Evolutionary conservation across 2,329 filamentous ascomycete genomes (phyloP).

Genomic region (Drechslerella coelobrocha): DNA sequence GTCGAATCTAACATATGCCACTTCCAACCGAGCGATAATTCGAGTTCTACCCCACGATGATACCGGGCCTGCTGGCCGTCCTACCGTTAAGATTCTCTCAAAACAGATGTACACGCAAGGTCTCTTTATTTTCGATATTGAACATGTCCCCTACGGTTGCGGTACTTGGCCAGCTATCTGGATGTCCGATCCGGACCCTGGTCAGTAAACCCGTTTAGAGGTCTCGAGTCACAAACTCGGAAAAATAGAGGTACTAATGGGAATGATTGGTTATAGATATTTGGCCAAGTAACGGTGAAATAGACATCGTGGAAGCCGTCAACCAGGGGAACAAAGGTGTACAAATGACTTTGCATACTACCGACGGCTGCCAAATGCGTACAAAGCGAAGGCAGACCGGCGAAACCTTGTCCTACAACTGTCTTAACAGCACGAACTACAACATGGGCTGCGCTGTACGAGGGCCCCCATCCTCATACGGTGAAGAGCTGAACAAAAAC

Average conservation of each 20-base stretch:
- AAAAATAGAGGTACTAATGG: not conserved
- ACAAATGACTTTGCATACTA: slow-evolving; percentile 73
- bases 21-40: slow-evolving; percentile 13
- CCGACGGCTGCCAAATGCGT: slow-evolving; percentile 65
- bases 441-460: slow-evolving; percentile 67
- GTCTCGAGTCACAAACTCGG: not conserved
- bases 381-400: slow-evolving; percentile 61
- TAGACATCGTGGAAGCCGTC: slow-evolving; percentile 81
- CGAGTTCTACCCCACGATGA: slow-evolving; percentile 11
- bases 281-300: slow-evolving; percentile 76
- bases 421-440: slow-evolving; percentile 63
- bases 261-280: slow-evolving; percentile 54
- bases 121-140: slow-evolving; percentile 74
- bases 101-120: slow-evolving; percentile 70
- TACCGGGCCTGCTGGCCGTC: slow-evolving; percentile 27
- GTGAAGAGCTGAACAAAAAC: slow-evolving; percentile 72
- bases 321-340: slow-evolving; percentile 67
- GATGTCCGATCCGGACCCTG: slow-evolving; percentile 19
- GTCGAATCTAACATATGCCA: slow-evolving; percentile 34
- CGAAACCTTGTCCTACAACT: slow-evolving; percentile 64
- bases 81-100: slow-evolving; percentile 73
- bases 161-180: slow-evolving; percentile 76
- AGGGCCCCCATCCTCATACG: slow-evolving; percentile 60
- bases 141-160: slow-evolving; percentile 76
- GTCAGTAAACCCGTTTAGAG: not conserved